Evolutionary conservation across 2,329 filamentous ascomycete genomes (phyloP), one percentile per base, ranked within the genome.

Genomic region (Zasmidium angulare): DNA sequence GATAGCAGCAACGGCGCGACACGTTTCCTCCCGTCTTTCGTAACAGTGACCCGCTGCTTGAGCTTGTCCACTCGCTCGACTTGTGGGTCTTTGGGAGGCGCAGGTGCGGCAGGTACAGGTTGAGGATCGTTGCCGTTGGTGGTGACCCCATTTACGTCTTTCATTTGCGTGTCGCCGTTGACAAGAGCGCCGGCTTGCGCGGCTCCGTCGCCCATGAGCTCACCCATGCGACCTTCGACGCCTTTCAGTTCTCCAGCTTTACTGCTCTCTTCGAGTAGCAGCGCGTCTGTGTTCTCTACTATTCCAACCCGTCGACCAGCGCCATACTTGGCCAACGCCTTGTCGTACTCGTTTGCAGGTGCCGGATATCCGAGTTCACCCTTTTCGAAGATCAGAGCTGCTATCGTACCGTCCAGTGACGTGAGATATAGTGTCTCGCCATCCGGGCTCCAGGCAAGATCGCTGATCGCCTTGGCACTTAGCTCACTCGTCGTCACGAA

Each of bases 1-100:
- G 80, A 81, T 6, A 99, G 91, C 12, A 99, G 82, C 64, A 99
- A 81, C 1, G 95, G 95, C 2, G 92, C 90, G 56, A 99, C 93
- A 56, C 95, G 86, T 78, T 99, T 99, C 78, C 95, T 98, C 26
- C 95, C 95, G 66, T 99, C 93, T 73, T 97, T 98, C 0, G 91
- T 96, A 61, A 97, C 88, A 0, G 93, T 97, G 2, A 98, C 93
- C 54, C 95, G 85, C 63, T 93, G 91, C 76, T 98, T 98, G 64
- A 98, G 77, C 63, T 84, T 84, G 66, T 89, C 86, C 2, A 89
- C 74, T 66, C 86, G 85, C 17, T 79, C 81, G 59, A 80, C 78
- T 64, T 83, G 84, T 11, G 82, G 80, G 66, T 89, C 85, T 59
- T 71, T 71, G 1, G 68, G 68, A 49, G 71, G 60, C 26, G 68